phyloP scores from a whole-genome alignment of 164 flowering plant species.

The Nymphaea thermarum region DNA sequence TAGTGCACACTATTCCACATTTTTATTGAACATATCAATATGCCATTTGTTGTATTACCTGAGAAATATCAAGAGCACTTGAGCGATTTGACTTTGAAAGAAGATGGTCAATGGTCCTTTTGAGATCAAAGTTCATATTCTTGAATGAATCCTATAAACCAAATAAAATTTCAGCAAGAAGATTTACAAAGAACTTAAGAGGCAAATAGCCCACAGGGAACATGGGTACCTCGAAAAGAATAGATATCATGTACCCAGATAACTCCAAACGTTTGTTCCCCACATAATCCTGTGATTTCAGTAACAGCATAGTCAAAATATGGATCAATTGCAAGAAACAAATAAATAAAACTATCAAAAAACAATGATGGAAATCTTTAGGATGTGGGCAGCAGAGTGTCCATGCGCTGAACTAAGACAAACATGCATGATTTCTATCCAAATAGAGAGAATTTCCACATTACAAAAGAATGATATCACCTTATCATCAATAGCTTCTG shows the following conservation, averaged over 20 bases:
- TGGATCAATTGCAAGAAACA: too few species aligned
- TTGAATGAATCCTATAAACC: conserved; percentile 72
- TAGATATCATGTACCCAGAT: conserved; percentile 79
- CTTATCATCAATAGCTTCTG: conserved; percentile 94
- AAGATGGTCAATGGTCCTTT: conserved; percentile 19
- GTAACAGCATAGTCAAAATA: neutral
- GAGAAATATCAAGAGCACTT: conserved; percentile 36
- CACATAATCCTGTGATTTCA: conserved; percentile 67
- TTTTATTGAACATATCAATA: neutral
- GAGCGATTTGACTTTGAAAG: conserved; percentile 38
- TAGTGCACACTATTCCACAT: too few species aligned
- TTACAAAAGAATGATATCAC: conserved; percentile 17
- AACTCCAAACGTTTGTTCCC: conserved; percentile 95
- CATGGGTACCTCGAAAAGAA: conserved; percentile 72
- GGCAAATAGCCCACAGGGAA: neutral
- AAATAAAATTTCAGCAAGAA: neutral
- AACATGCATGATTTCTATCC: neutral
- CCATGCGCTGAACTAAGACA: too few species aligned
- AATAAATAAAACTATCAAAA: too few species aligned
- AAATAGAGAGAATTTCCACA: neutral
- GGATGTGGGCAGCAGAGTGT: too few species aligned
- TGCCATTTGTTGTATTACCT: conserved; percentile 20
- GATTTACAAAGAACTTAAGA: neutral
- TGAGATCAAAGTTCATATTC: conserved; percentile 45
- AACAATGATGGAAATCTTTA: too few species aligned